phyloP scores from a whole-genome alignment of 2,329 filamentous ascomycete species.

The Verticillium dahliae region DNA sequence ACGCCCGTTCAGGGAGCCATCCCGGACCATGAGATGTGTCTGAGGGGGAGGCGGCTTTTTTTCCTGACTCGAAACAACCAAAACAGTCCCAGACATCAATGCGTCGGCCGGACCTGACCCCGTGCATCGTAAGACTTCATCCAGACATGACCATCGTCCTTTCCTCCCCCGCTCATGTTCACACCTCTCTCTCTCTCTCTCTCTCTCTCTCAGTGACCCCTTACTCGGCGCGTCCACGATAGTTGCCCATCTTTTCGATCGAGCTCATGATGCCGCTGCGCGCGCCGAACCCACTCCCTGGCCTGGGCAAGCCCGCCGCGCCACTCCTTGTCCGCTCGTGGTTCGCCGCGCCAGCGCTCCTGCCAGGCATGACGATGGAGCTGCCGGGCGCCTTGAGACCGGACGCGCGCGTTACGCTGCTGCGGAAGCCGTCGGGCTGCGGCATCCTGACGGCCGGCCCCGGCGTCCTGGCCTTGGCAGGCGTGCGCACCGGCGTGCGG shows the following conservation, averaged over 20 bases:
- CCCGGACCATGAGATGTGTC: not conserved
- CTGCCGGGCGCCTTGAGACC: constrained; percentile 54
- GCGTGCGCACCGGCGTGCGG: constrained; percentile 7
- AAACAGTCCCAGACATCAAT: not conserved
- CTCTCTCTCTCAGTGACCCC: not conserved
- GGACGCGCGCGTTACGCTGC: constrained; percentile 47
- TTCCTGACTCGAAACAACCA: not conserved
- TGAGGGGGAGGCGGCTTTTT: not conserved
- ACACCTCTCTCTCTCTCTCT: not conserved
- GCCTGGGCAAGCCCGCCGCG: constrained; percentile 34
- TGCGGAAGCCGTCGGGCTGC: constrained; percentile 34
- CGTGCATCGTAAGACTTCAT: constrained; percentile 1
- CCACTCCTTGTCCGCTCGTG: constrained; percentile 37
- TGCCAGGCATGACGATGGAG: constrained; percentile 36
- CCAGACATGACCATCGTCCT: not conserved
- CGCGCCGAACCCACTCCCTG: constrained; percentile 37
- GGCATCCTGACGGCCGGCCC: constrained; percentile 24
- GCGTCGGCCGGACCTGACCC: not conserved
- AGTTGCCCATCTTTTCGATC: constrained; percentile 80
- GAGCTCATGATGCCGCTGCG: constrained; percentile 75
- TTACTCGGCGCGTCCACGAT: constrained; percentile 34
- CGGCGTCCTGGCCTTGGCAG: constrained; percentile 4
- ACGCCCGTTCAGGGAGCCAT: not conserved
- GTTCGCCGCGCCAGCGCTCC: constrained; percentile 34
- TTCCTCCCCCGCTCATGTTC: not conserved